A percentile compares a stretch with the other conserved stretches of the same genome.
These are phyloP conservation scores for Kokia cookei DNA, from an alignment of 441 rosid species.

Conservation along the genomic window DNA sequence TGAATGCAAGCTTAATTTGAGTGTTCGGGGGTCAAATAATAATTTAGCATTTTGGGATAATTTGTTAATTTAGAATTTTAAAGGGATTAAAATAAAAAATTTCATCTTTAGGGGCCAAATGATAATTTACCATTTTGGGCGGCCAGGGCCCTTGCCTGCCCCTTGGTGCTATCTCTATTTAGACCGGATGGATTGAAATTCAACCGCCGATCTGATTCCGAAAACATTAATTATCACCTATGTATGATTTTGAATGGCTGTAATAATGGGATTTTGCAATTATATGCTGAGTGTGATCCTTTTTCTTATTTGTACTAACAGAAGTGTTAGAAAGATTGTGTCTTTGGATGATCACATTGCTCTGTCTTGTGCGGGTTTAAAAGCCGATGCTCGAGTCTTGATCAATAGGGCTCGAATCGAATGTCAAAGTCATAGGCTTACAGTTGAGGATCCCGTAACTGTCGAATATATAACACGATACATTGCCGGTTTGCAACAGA, in stretches of 20 bases:
- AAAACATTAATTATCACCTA: no score
- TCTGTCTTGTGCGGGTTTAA: constrained; percentile 76
- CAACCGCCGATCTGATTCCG: background rate
- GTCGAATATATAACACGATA: constrained; percentile 80
- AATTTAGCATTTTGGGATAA: no score
- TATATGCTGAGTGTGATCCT: background rate
- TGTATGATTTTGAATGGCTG: background rate
- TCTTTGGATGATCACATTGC: constrained; percentile 79
- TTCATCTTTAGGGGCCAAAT: no score
- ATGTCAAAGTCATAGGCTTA: constrained; percentile 85
- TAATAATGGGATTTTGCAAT: background rate
- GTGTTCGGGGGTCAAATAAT: no score
- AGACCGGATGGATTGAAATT: no score
- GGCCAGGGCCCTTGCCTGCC: no score
- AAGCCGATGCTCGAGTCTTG: constrained; percentile 86
- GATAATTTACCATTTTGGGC: no score
- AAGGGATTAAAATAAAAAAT: no score
- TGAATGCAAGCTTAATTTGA: no score
- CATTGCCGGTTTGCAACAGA: constrained; percentile 88
- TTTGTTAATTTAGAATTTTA: no score
- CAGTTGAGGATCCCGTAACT: constrained; percentile 83
- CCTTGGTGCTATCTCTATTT: no score
- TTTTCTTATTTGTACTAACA: constrained; percentile 10
- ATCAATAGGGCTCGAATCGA: constrained; percentile 77
- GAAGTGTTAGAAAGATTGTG: constrained; percentile 78